phyloP scores from a whole-genome alignment of 257 asterid species.

The Solanum megistacrolobum region DNA sequence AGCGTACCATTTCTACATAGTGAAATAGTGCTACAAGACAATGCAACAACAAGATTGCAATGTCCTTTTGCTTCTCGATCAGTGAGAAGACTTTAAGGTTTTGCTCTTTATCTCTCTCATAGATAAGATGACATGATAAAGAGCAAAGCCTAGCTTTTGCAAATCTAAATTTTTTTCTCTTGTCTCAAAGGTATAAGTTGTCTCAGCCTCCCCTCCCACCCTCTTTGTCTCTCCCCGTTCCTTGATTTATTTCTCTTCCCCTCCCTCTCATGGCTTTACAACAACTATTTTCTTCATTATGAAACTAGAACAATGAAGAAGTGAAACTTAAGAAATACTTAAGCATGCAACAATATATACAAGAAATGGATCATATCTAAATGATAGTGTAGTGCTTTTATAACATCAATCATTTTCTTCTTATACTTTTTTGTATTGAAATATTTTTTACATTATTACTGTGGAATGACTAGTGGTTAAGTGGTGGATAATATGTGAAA shows the following conservation, averaged over 20 bases:
- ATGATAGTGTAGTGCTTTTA: not conserved
- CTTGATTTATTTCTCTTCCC: no score
- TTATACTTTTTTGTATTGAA: not conserved
- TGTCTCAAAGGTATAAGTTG: not conserved
- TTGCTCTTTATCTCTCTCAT: not conserved
- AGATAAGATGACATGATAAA: not conserved
- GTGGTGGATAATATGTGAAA: not conserved
- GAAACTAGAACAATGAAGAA: no score
- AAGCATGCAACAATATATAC: no score
- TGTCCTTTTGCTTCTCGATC: not conserved
- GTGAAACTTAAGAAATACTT: not conserved
- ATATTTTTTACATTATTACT: not conserved
- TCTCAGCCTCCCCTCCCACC: no score
- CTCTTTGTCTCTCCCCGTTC: no score
- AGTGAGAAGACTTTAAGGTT: not conserved
- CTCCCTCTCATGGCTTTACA: no score
- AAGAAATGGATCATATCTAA: not conserved
- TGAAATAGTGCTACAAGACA: not conserved
- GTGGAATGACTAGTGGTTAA: not conserved
- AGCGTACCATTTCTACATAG: not conserved
- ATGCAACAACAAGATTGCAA: not conserved
- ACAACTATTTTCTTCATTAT: no score
- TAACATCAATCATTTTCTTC: not conserved
- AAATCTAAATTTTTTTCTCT: not conserved
- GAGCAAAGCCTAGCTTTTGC: not conserved